phyloP scores from a whole-genome alignment of 2,329 filamentous ascomycete genomes.

The Xylariaceae sp. region DNA sequence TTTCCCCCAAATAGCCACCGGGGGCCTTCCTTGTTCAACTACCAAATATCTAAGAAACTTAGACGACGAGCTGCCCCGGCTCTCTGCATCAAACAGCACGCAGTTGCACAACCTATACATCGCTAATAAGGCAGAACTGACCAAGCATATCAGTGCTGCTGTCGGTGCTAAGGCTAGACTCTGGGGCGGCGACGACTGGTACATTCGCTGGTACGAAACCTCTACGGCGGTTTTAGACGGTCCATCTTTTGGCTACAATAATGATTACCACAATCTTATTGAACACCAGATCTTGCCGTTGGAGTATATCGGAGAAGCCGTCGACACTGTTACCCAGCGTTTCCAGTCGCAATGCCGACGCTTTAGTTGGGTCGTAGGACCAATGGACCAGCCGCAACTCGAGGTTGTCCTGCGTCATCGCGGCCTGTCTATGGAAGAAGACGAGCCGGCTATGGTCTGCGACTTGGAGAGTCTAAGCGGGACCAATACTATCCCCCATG shows the following conservation, averaged over 20 bases:
- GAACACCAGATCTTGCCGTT: constrained; percentile 26
- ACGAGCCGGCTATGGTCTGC: constrained; percentile 21
- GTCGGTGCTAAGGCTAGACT: constrained; percentile 20
- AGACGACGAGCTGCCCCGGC: neutral
- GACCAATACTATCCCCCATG: too few relatives aligned
- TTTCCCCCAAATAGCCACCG: too few relatives aligned
- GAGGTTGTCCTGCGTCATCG: constrained; percentile 22
- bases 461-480: too few relatives aligned
- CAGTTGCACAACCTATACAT: constrained; percentile 22
- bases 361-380: constrained; percentile 30
- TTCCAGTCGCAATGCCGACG: constrained; percentile 11
- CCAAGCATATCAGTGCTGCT: constrained; percentile 27
- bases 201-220: constrained; percentile 25
- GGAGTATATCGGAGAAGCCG: constrained; percentile 4
- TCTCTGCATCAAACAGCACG: constrained; percentile 1
- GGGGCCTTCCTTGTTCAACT: neutral
- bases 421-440: constrained; percentile 20
- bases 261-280: constrained; percentile 21
- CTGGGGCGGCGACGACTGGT: constrained; percentile 27
- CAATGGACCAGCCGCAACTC: constrained; percentile 23
- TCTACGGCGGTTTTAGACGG: neutral
- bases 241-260: neutral
- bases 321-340: constrained; percentile 18
- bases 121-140: constrained; percentile 29
- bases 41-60: neutral